Evolutionary conservation across 768 basidiomycete genomes (phyloP), one percentile per base, ranked within the genome.

Genomic region (Gelatoporia subvermispora): DNA sequence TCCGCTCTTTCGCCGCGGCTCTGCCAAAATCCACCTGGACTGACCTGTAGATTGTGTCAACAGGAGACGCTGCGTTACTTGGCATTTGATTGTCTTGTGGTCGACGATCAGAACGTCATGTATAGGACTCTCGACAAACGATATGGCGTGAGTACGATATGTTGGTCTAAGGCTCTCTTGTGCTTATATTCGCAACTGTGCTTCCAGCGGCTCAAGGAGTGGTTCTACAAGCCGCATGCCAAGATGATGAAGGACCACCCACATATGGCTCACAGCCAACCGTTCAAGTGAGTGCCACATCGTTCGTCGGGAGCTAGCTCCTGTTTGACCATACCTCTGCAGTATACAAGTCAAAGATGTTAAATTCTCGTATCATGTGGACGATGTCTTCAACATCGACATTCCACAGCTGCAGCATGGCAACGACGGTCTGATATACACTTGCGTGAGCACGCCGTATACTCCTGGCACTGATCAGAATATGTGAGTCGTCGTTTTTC

Each of bases 351-450:
- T 94, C 54, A 99, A 99, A 64, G 79, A 81, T 36, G 93, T 94
- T 68, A 82, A 81, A 49, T 73, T 85, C 35, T 91, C 95, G 8
- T 98, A 99, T 59, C 81, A 83, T 47, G 81, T 93, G 45, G 85
- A 91, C 46, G 81, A 87, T 48, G 92, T 98, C 13, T 88, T 98
- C 60, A 73, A 75, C 24, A 73, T 85, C 43, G 88, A 93, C 52
- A 85, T 99, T 40, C 90, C 93, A 4, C 73, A 73, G 13, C 70
- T 98, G 5, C 85, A 92, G 55, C 96, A 99, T 60, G 93, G 82
- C 3, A 94, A 88, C 53, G 96, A 99, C 58, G 96, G 96, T 0
- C 80, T 99, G 48, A 95, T 99, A 58, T 99, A 97, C 64, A 98
- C 96, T 1, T 88, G 89, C 58, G 90, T 87, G 9, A 86, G 78